Evolutionary conservation across 257 asterid species (phyloP).

Genomic region (Sherardia arvensis): DNA sequence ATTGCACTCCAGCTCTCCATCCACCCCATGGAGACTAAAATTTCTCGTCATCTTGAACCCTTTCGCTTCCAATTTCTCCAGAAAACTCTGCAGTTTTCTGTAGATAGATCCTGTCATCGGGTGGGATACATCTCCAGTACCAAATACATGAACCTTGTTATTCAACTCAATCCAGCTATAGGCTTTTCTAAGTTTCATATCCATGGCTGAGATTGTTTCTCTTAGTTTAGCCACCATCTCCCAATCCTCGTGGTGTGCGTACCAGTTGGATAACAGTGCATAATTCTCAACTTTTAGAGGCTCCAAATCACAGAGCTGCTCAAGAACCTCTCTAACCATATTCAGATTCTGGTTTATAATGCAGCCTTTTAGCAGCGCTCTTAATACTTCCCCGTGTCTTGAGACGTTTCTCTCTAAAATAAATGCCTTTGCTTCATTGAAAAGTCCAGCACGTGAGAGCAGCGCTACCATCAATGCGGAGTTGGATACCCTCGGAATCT

Average conservation of each 20-base stretch:
- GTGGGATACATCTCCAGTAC: constrained; percentile 23
- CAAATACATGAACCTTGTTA: constrained; percentile 25
- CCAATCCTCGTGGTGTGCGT: constrained; percentile 14
- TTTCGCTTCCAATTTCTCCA: constrained; percentile 14
- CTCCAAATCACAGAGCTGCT: constrained; percentile 20
- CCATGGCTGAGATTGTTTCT: constrained; percentile 11
- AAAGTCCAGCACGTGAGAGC: constrained; percentile 22
- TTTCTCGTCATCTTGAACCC: background rate
- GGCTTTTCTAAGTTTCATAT: constrained; percentile 19
- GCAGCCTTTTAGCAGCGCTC: constrained; percentile 26
- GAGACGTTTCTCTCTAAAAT: constrained; percentile 13
- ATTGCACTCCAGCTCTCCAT: constrained; percentile 22
- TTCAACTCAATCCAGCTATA: constrained; percentile 27
- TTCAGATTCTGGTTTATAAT: constrained; percentile 14
- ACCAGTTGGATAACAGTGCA: constrained; percentile 18
- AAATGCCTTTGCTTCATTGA: constrained; percentile 15
- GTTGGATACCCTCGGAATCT: constrained; percentile 23
- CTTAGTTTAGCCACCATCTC: constrained; percentile 15
- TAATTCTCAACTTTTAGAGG: constrained; percentile 22
- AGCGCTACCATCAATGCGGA: constrained; percentile 24
- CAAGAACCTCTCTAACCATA: constrained; percentile 11
- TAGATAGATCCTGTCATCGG: constrained; percentile 14
- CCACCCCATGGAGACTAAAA: constrained; percentile 19
- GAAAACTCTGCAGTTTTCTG: constrained; percentile 6
- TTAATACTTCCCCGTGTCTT: constrained; percentile 18